Base-by-base conservation (phyloP, 2,329 filamentous ascomycete species). In the Graphilbum fragrans region DNA sequence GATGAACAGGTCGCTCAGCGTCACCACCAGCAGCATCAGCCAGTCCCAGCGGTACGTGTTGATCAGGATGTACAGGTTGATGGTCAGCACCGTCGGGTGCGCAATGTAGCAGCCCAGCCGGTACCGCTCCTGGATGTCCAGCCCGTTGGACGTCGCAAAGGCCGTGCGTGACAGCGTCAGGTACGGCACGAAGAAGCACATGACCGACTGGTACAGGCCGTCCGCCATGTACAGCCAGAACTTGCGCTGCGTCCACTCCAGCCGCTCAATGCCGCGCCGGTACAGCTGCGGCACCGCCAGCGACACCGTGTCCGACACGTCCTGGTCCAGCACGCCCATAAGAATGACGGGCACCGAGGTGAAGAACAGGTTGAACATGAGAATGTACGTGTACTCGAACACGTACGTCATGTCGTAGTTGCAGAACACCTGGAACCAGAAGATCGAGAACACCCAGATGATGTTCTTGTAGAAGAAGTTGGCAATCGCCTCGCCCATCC, bases 381-480 rank as follows among this genome's bases (percentile, higher is more conserved):
- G 72, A 54, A 98, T 94, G 64, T 96, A 98, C 32, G 86, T 93
- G 67, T 94, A 95, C 61, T 98, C 92, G 65, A 93, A 95, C 41
- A 95, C 77, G 58, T 95, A 96, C 36, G 90, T 90, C 60, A 90
- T 87, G 65, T 98, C 92, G 59, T 93, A 95, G 63, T 94, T 82
- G 68, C 84, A 86, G 63, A 83, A 98, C 41, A 94, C 86, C 58
- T 93, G 87, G 62, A 85, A 98, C 90, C 90, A 96, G 72, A 96
- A 95, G 44, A 98, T 83, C 35, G 82, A 76, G 56, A 95, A 90
- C 1, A 86, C 92, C 92, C 92, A 98, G 40, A 96, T 82, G 62
- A 98, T 83, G 67, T 96, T 98, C 82, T 98, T 98, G 77, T 96
- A 98, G 70, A 98, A 98, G 72, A 98, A 98, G 61, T 98, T 98